Evolutionary conservation across 176 grass and related monocot species (phyloP), one percentile per base, ranked within the genome.

Genomic region (Guadua angustifolia): DNA sequence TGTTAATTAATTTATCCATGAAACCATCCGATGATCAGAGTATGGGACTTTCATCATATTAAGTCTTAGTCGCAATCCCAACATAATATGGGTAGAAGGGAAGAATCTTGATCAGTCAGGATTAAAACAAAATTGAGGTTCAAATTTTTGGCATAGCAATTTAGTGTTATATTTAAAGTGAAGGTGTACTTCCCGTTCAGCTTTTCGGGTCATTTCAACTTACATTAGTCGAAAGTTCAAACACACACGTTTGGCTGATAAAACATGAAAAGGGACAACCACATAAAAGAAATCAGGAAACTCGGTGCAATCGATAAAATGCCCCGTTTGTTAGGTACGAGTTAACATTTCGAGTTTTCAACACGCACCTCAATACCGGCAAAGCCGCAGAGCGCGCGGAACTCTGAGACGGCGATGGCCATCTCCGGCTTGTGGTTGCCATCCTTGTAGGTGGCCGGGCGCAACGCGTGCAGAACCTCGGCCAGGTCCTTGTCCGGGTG

Each of bases 391-490:
- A 99, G 81, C 25, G 91, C 93, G 60, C 85, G 94, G 88, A 99
- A 99, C 51, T 99, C 91, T 0, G 96, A 95, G 83, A 99, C 17
- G 70, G 93, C 96, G 78, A 99, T 91, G 46, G 96, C 93, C 96
- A 99, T 94, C 75, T 99, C 96, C 9, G 96, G 96, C 83, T 99
- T 99, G 80, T 99, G 93, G 78, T 95, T 99, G 52, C 51, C 77
- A 81, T 99, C 96, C 80, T 84, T 89, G 82, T 99, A 99, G 9
- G 88, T 82, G 74, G 72, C 88, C 4, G 96, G 93, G 13, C 89
- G 88, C 88, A 80, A 77, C 21, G 52, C 83, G 79, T 98, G 93
- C 38, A 98, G 89, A 61, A 84, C 26, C 87, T 85, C 82, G 24
- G 96, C 96, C 62, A 95, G 88, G 4, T 85, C 62, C 88, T 99